Conservation (phyloP, 2,329 filamentous ascomycete species). For the Monosporascus sp. region DNA sequence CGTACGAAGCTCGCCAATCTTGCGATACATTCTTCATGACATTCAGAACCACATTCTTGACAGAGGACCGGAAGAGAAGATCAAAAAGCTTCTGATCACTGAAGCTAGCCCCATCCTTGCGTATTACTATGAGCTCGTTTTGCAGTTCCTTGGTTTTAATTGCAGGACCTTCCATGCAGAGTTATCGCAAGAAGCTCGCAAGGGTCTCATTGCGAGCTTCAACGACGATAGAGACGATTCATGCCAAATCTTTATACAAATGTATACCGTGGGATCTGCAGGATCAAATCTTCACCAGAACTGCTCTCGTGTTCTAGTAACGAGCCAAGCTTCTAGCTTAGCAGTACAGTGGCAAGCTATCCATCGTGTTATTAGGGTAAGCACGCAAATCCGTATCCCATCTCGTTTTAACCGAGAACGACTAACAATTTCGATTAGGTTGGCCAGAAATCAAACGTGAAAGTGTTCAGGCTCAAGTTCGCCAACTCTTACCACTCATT, state of each 20-base stretch:
- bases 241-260: conserved; percentile 25
- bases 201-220: conserved; percentile 19
- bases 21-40: conserved; percentile 21
- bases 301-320: conserved; percentile 22
- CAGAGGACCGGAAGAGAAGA: conserved; percentile 7
- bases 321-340: conserved; percentile 20
- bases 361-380: conserved; percentile 24
- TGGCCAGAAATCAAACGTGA: conserved; percentile 19
- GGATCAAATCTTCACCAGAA: conserved; percentile 23
- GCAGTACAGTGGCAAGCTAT: conserved; percentile 21
- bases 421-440: conserved; percentile 16
- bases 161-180: conserved; percentile 21
- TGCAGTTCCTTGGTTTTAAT: conserved; percentile 23
- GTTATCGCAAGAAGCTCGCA: conserved; percentile 13
- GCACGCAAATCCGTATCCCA: background rate
- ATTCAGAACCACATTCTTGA: conserved; percentile 18
- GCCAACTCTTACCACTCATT: conserved; percentile 22
- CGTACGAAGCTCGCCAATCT: conserved; percentile 17
- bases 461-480: conserved; percentile 19
- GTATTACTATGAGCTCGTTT: conserved; percentile 24
- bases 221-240: conserved; percentile 12
- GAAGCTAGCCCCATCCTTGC: conserved; percentile 21
- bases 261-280: conserved; percentile 24
- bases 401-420: too few species aligned
- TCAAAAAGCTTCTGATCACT: conserved; percentile 23